Evolutionary conservation across 805 yeast species (phyloP), one percentile per base, ranked within the genome.

Genomic region (Monosporozyma aerobia): DNA sequence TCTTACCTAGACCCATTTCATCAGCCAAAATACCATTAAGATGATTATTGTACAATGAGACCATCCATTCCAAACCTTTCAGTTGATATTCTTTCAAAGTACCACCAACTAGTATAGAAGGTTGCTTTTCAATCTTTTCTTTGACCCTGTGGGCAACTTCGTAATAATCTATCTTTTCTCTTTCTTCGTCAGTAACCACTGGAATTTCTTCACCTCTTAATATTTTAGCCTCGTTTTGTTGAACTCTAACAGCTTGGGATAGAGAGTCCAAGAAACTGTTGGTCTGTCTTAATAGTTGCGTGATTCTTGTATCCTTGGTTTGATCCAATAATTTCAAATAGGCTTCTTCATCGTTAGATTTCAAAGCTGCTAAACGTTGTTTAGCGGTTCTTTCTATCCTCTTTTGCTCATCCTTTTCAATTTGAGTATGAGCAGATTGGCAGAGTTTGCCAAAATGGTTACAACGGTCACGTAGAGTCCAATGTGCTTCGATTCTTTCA

Each of bases 41-140:
- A 66, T 88, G 95, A 70, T 92, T 92, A 65, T 92, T 92, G 73
- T 77, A 92, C 53, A 92, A 73, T 0, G 98, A 92, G 3, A 92
- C 96, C 98, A 92, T 94, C 99, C 99, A 92, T 67, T 92, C 96
- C 54, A 92, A 75, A 63, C 99, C 99, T 69, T 87, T 87, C 53
- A 94, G 14, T 71, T 92, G 99, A 67, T 94, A 92, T 62, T 92
- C 99, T 65, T 92, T 92, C 62, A 92, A 76, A 2, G 82, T 78
- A 55, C 99, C 99, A 48, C 99, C 99, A 45, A 90, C 83, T 52
- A 92, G 75, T 27, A 90, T 83, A 0, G 79, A 65, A 0, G 99
- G 97, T 69, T 92, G 99, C 53, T 77, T 75, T 0, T 79, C 78
- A 22, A 92, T 85, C 49, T 79, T 82, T 65, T 92, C 99, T 60